phyloP scores from a whole-genome alignment of 2,329 filamentous ascomycete species.

The Fusarium kyushuense region DNA sequence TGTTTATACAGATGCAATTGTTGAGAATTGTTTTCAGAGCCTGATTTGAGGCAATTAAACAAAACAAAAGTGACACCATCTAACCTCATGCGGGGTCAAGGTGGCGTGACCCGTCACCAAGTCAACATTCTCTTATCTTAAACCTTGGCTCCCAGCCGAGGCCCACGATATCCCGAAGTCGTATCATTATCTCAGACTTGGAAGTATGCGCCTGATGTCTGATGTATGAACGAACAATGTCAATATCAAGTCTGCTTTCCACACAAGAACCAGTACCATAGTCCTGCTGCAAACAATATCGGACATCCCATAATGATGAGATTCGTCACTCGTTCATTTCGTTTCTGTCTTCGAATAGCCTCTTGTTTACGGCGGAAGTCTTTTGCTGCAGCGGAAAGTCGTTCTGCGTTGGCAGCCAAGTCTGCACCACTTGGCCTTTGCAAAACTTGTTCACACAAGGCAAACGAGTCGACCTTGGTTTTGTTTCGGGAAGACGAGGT shows the following conservation, averaged over 20 bases:
- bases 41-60: slow-evolving; percentile 8
- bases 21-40: not conserved
- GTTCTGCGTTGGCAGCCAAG: not conserved
- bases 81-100: slow-evolving; percentile 19
- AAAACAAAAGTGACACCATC: slow-evolving; percentile 8
- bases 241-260: not conserved
- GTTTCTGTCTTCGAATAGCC: not conserved
- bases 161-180: slow-evolving; percentile 11
- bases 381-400: slow-evolving; percentile 2
- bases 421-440: not conserved
- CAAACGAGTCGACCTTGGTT: not conserved
- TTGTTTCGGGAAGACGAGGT: not conserved
- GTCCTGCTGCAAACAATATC: not conserved
- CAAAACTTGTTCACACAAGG: not conserved
- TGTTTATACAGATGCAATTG: accelerated
- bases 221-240: too few relatives aligned
- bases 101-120: slow-evolving; percentile 27
- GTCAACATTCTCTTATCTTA: not conserved
- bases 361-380: slow-evolving; percentile 7
- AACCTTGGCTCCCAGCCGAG: not conserved
- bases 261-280: not conserved
- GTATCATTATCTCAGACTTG: not conserved
- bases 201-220: not conserved
- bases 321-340: not conserved
- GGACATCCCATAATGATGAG: not conserved